Evolutionary conservation across 371 early-diverging fungal species (phyloP).

Genomic region (Cladochytrium tenue): DNA sequence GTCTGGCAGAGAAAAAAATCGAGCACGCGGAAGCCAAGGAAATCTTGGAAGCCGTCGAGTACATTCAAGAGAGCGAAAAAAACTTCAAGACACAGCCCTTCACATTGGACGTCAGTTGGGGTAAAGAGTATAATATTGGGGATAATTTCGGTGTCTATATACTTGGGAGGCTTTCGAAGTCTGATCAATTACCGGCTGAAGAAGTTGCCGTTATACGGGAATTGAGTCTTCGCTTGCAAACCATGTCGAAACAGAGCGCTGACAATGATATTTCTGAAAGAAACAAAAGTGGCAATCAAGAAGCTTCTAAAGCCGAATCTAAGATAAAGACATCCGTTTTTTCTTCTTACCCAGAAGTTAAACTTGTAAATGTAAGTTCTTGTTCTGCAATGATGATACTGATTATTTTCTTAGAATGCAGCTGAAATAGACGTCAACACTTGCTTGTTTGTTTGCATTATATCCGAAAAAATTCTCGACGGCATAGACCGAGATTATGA

Average conservation of each 20-base stretch:
- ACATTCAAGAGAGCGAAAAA: neutral
- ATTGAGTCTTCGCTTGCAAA: no score
- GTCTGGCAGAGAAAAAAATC: neutral
- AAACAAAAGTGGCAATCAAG: no score
- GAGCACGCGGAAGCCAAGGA: slow-evolving; percentile 2
- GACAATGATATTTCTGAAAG: no score
- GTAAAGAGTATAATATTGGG: neutral
- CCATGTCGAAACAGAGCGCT: no score
- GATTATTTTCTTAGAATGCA: no score
- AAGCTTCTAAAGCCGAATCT: no score
- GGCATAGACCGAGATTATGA: neutral
- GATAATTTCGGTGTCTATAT: neutral
- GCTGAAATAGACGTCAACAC: no score
- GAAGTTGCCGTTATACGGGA: neutral
- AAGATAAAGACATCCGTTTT: no score
- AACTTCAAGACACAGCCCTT: neutral
- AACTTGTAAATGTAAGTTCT: no score
- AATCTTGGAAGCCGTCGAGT: neutral
- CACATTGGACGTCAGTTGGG: neutral
- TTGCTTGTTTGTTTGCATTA: neutral
- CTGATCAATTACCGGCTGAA: neutral
- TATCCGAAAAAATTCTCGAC: slow-evolving; percentile 1
- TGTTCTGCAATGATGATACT: no score
- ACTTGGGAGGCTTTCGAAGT: neutral
- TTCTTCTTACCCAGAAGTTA: no score